These are phyloP conservation scores for Phytophthora pinifolia DNA, from an alignment of 352 stramenopile species.

Conservation along the genomic window DNA sequence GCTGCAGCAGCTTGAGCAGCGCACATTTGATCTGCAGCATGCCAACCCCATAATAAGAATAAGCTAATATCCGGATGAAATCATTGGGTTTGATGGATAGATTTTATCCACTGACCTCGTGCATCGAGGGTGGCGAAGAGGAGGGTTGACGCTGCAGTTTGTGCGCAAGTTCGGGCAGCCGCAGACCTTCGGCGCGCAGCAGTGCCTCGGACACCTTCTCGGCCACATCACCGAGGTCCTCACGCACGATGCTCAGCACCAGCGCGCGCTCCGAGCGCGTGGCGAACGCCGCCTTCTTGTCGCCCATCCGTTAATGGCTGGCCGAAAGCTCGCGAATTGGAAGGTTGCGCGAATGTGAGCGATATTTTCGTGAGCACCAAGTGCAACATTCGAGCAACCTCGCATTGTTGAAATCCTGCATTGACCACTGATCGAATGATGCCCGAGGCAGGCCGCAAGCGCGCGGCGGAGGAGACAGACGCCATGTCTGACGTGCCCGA, in stretches of 20 bases:
- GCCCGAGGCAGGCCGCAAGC: constrained; percentile 14
- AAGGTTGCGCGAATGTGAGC: neutral
- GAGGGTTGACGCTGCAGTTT: constrained; percentile 44
- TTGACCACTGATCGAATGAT: too few relatives aligned
- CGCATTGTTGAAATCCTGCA: too few relatives aligned
- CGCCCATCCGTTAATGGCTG: constrained; percentile 15
- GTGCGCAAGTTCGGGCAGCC: constrained; percentile 63
- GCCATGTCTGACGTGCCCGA: constrained; percentile 25
- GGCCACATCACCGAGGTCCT: constrained; percentile 78
- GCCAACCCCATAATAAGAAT: neutral
- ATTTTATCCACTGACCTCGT: constrained; percentile 35
- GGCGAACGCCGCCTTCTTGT: constrained; percentile 42
- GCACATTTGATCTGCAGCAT: constrained; percentile 68
- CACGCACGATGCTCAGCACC: constrained; percentile 71
- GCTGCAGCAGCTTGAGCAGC: constrained; percentile 86
- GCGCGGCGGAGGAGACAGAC: constrained; percentile 6
- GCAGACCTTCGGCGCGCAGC: constrained; percentile 67
- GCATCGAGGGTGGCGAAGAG: constrained; percentile 45
- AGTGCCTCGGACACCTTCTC: constrained; percentile 60
- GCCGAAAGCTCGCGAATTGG: too few relatives aligned
- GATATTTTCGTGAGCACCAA: neutral
- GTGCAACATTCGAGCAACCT: neutral
- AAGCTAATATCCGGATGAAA: neutral
- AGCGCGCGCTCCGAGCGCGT: constrained; percentile 74
- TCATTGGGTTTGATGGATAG: neutral